Conservation (phyloP, 1,284 basidiomycete genomes). For the Athelia psychrophila region DNA sequence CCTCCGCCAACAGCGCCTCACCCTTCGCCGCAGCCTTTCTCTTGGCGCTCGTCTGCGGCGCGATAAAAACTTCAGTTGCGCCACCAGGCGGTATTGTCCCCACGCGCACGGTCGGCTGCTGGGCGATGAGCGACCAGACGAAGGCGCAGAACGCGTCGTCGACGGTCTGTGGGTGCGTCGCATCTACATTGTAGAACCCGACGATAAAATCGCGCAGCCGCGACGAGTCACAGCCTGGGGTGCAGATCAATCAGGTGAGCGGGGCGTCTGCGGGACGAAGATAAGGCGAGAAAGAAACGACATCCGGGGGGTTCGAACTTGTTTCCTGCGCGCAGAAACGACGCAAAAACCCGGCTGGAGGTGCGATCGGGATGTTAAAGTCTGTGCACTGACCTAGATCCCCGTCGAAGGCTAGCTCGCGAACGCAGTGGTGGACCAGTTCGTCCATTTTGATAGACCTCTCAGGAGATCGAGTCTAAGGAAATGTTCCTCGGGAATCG, state of each 20-base stretch:
- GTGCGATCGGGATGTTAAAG: too few species aligned
- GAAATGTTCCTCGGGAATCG: too few species aligned
- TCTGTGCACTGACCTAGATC: slow-evolving; percentile 69
- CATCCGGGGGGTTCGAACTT: slow-evolving; percentile 43
- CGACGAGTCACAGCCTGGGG: slow-evolving; percentile 64
- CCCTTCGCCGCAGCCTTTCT: slow-evolving; percentile 59
- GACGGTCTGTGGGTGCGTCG: slow-evolving; percentile 47
- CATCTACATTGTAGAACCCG: slow-evolving; percentile 54
- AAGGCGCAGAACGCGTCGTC: slow-evolving; percentile 79
- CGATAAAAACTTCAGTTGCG: slow-evolving; percentile 68
- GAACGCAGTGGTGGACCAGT: slow-evolving; percentile 69
- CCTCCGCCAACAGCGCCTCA: slow-evolving; percentile 38
- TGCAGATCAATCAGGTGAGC: background rate
- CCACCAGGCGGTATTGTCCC: slow-evolving; percentile 59
- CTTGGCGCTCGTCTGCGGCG: slow-evolving; percentile 64
- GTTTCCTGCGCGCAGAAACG: slow-evolving; percentile 10
- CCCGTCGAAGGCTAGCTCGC: slow-evolving; percentile 81
- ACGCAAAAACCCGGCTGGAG: slow-evolving; percentile 1
- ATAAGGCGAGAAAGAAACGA: slow-evolving; percentile 19
- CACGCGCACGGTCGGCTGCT: slow-evolving; percentile 68
- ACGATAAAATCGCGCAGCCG: slow-evolving; percentile 66
- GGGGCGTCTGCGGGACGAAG: slow-evolving; percentile 11
- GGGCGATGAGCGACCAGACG: slow-evolving; percentile 75
- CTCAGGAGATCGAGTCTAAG: background rate
- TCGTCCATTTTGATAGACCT: slow-evolving; percentile 58